Evolutionary conservation across 1,284 basidiomycete species (phyloP), one percentile per base, ranked within the genome.

Genomic region (Apiotrichum gracile): DNA sequence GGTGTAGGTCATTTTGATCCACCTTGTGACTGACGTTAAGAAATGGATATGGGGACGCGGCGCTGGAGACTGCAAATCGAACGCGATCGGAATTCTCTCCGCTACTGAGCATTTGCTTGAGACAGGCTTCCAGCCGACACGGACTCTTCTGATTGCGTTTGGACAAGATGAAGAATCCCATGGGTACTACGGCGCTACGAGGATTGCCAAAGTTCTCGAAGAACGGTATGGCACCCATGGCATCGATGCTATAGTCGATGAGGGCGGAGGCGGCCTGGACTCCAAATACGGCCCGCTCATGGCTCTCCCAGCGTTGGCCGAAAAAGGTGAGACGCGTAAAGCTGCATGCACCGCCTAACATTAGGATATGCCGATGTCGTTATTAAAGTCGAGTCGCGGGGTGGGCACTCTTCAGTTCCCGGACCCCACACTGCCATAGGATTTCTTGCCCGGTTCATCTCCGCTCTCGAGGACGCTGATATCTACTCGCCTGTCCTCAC

Each of bases 361-460:
- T 1, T 10, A 56, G 57, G 57, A 29, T 54, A 55, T n/a, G 46
- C 47, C 9, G 47, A 58, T 35, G 31, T 58, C 16, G 24, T 19
- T 5, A 42, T 76, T 52, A 63, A 50, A n/a, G 70, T 76, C 24
- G 68, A 76, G 51, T 73, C 67, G 0, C 61, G 62, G 2, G 73
- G 72, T 29, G 74, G 73, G 14, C 74, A 76, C 50, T 73, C 74
- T 16, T 67, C 64, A 43, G 67, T 76, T 16, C 69, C 74, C 12
- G 73, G 72, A 17, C 42, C 55, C 16, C 74, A 76, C 57, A 44
- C 57, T 13, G 34, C 57, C 72, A 72, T 76, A 54, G 75, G 75
- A n/a, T 65, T 72, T 63, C 73, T 74, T 47, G 65, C 74, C 5
- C 61, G 69, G 14, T 55, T 75, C 47, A 61, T 77, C 33, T 58